Evolutionary conservation across 2,329 filamentous ascomycete species (phyloP), one percentile per base, ranked within the genome.

Genomic region (Hortaea werneckii): DNA sequence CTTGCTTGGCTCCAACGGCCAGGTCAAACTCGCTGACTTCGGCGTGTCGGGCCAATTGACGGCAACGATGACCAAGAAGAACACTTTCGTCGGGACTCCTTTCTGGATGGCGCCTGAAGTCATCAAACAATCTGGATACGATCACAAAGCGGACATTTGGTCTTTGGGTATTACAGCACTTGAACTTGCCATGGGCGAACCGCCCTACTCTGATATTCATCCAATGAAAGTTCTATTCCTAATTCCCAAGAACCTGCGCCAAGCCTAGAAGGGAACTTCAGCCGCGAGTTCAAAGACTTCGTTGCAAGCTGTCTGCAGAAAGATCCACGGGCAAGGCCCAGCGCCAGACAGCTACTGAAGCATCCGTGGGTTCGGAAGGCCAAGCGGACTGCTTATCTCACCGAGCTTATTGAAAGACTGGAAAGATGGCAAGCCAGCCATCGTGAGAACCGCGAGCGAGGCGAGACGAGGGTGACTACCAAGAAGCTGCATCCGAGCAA

Each of bases 91-190:
- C 29, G 92, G 92, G 30, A 96, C 90, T 0, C 90, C 92, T 1
- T 98, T 96, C 65, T 98, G 92, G 92, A 98, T 98, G 90, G 90
- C 92, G 2, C 90, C 90, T 8, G 90, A 98, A 68, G 90, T 96
- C 45, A 98, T 98, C 66, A 95, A 95, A 69, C 90, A 98, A 66
- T 94, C 88, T 47, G 90, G 90, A 41, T 95, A 96, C 70, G 90
- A 95, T 65, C 87, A 94, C 70, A 95, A 95, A 69, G 90, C 90
- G 39, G 90, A 96, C 62, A 95, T 96, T 48, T 96, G 90, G 90
- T 95, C 90, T 1, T 73, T 95, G 12, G 90, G 90, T 35, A 95
- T 95, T 62, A 95, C 90, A 1, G 89, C 90, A 1, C 77, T 96
- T 37, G 90, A 95, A 65, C 68, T 96, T 52, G 90, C 90, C 45